A percentile compares a stretch with the other conserved stretches of the same genome.
Conservation (phyloP, 2,329 filamentous ascomycete species). For the Claviceps cyperi region DNA sequence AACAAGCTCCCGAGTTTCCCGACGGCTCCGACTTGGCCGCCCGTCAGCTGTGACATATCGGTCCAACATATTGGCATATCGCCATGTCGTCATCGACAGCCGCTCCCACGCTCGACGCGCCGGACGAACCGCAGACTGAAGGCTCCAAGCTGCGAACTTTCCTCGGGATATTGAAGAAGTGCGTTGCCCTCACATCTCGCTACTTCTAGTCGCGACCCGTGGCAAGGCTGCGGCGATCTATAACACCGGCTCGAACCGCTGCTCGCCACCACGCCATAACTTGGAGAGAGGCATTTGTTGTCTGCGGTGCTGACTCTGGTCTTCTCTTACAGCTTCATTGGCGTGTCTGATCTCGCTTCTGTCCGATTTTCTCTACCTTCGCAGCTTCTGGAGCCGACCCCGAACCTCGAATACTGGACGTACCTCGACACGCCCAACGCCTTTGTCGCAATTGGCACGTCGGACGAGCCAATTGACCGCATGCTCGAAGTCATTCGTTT, state of each 20-base stretch:
- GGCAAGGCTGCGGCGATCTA: too few species aligned
- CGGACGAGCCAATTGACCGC: conserved; percentile 78
- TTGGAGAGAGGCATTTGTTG: background rate
- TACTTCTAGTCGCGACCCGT: background rate
- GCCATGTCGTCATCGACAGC: conserved; percentile 24
- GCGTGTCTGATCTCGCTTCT: conserved; percentile 85
- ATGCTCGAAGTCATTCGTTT: conserved; percentile 92
- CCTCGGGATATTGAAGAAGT: conserved; percentile 77
- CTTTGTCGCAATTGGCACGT: conserved; percentile 71
- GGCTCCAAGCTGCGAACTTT: conserved; percentile 83
- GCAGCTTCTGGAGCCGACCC: conserved; percentile 87
- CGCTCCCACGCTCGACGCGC: conserved; percentile 17
- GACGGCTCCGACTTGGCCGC: background rate
- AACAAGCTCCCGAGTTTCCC: background rate
- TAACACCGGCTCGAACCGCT: background rate
- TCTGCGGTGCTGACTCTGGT: conserved; percentile 2
- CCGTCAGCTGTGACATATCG: background rate
- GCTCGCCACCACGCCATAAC: too few species aligned
- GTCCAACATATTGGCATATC: background rate
- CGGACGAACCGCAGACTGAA: conserved; percentile 50
- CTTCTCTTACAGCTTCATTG: conserved; percentile 58
- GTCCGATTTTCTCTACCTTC: conserved; percentile 93
- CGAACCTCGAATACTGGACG: conserved; percentile 98
- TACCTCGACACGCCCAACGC: conserved; percentile 92
- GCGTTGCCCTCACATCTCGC: conserved; percentile 21